These are phyloP conservation scores for Pleodorina starrii DNA, from an alignment of 139 green algal species.

Conservation along the genomic window DNA sequence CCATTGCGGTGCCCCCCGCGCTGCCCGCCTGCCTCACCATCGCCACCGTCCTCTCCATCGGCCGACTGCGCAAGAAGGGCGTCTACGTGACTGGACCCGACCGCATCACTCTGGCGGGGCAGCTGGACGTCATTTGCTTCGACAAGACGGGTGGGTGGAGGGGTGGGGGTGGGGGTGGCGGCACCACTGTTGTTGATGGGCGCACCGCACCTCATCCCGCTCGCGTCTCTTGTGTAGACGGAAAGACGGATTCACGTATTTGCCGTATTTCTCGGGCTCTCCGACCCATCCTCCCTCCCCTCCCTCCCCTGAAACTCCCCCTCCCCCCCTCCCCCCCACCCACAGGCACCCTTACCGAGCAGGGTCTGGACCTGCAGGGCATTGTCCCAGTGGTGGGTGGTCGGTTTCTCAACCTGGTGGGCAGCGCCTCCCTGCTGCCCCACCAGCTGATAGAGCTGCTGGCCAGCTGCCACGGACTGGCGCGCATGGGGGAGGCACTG, in stretches of 20 bases:
- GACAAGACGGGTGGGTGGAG: slow-evolving; percentile 77
- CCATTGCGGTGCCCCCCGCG: slow-evolving; percentile 81
- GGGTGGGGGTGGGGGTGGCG: no score
- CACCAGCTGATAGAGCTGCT: slow-evolving; percentile 66
- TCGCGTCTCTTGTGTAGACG: no score
- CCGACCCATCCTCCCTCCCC: no score
- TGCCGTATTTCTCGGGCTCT: no score
- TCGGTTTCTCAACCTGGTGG: slow-evolving; percentile 24
- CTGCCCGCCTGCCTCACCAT: slow-evolving; percentile 83
- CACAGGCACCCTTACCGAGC: slow-evolving; percentile 76
- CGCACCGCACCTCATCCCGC: no score
- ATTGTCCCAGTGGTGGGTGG: slow-evolving; percentile 61
- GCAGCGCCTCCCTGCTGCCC: slow-evolving; percentile 44
- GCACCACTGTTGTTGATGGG: no score
- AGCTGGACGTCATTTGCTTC: slow-evolving; percentile 80
- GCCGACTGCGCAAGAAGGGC: slow-evolving; percentile 64
- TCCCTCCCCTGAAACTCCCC: no score
- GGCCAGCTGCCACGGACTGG: slow-evolving; percentile 79
- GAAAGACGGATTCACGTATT: no score
- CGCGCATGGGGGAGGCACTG: slow-evolving; percentile 64
- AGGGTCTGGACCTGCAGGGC: slow-evolving; percentile 75
- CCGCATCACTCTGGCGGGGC: slow-evolving; percentile 72
- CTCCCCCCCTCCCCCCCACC: no score
- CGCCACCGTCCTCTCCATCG: slow-evolving; percentile 74
- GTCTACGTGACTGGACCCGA: slow-evolving; percentile 77